Conservation (phyloP, 176 grass and related monocot genomes). For the Typha latifolia region DNA sequence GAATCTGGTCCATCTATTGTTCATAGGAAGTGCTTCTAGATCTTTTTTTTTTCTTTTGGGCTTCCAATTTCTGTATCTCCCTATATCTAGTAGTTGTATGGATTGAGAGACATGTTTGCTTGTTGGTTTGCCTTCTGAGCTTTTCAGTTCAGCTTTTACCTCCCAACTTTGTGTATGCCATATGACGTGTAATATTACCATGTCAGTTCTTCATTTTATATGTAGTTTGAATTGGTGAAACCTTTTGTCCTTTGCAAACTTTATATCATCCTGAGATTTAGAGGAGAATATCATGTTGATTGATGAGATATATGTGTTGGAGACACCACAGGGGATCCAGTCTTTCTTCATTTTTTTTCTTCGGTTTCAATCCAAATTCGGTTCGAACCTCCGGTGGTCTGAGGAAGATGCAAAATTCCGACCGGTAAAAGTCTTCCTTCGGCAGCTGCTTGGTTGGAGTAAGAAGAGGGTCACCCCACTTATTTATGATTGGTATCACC, state of each 20-base stretch:
- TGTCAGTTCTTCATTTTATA: conserved; percentile 30
- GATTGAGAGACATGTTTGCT: conserved; percentile 24
- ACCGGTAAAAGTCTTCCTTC: too few relatives aligned
- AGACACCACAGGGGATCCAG: too few relatives aligned
- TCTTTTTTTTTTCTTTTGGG: background rate
- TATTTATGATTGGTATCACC: too few relatives aligned
- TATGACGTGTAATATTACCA: conserved; percentile 19
- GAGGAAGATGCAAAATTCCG: too few relatives aligned
- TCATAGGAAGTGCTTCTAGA: conserved; percentile 85
- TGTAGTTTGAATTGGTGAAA: conserved; percentile 42
- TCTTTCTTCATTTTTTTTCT: too few relatives aligned
- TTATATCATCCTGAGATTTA: conserved; percentile 2
- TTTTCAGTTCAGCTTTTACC: conserved; percentile 29
- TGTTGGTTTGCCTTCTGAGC: conserved; percentile 30
- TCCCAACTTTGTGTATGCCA: conserved; percentile 15
- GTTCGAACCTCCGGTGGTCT: too few relatives aligned
- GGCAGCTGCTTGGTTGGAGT: too few relatives aligned
- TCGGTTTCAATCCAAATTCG: too few relatives aligned
- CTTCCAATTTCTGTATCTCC: conserved; percentile 1
- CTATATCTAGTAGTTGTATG: conserved; percentile 20
- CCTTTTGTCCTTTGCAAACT: background rate
- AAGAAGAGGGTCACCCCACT: too few relatives aligned
- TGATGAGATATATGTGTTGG: background rate
- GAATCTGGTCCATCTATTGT: conserved; percentile 77
- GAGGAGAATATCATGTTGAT: background rate